phyloP scores from a whole-genome alignment of 176 grass and related monocot genomes.

The Miscanthus lutarioriparius region DNA sequence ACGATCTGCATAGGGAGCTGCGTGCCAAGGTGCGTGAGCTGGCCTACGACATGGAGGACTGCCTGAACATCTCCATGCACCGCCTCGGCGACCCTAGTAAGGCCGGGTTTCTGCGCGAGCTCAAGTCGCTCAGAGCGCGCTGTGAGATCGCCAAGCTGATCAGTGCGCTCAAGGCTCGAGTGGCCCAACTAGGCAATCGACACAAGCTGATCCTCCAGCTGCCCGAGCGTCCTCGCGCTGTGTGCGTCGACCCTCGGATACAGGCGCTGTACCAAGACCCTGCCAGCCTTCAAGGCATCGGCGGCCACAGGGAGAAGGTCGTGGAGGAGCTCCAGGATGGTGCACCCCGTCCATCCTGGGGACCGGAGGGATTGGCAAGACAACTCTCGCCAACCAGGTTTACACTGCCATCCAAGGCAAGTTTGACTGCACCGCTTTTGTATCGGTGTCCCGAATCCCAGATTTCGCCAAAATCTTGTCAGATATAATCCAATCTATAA shows the following conservation, averaged over 20 bases:
- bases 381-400: neutral
- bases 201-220: neutral
- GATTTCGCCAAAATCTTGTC: neutral
- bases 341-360: neutral
- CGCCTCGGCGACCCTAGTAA: neutral
- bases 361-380: constrained; percentile 32
- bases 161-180: neutral
- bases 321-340: neutral
- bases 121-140: neutral
- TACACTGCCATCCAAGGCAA: neutral
- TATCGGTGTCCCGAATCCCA: neutral
- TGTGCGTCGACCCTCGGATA: neutral
- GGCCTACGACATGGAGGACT: constrained; percentile 34
- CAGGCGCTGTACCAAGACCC: neutral
- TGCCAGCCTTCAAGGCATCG: neutral
- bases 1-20: neutral
- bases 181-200: neutral
- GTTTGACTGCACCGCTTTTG: neutral
- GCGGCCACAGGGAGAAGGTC: neutral
- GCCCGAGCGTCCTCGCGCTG: neutral
- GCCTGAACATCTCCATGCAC: neutral
- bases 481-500: neutral
- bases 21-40: constrained; percentile 31
- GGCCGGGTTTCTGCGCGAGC: neutral
- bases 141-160: neutral